Conservation (phyloP, 2,329 filamentous ascomycete genomes). For the Colletotrichum musicola region DNA sequence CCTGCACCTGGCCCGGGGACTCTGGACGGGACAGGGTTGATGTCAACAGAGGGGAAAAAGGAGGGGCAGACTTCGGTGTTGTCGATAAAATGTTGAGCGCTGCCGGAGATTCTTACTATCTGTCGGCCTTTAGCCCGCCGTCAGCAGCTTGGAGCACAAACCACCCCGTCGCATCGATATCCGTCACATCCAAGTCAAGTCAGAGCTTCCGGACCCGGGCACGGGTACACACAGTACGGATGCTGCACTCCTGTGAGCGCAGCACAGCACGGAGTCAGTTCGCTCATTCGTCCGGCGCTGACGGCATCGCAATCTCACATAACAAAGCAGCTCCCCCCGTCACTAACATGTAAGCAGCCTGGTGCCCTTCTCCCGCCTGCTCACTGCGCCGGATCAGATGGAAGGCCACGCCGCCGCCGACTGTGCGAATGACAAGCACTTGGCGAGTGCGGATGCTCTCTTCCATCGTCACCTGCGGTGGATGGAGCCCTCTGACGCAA, state of each 20-base stretch:
- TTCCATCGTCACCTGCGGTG: conserved; percentile 13
- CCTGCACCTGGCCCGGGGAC: conserved; percentile 14
- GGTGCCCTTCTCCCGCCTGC: neutral
- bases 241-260: conserved; percentile 12
- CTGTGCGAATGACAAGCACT: conserved; percentile 11
- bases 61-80: conserved; percentile 33
- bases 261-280: conserved; percentile 37
- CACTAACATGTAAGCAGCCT: conserved; percentile 17
- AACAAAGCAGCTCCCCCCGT: conserved; percentile 20
- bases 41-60: conserved; percentile 37
- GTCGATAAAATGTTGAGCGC: conserved; percentile 36
- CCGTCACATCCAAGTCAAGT: conserved; percentile 9
- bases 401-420: conserved; percentile 4
- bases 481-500: conserved; percentile 12
- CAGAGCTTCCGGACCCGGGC: conserved; percentile 28
- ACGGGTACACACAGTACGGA: neutral
- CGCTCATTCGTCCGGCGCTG: conserved; percentile 33
- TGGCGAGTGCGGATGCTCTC: neutral
- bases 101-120: conserved; percentile 32
- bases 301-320: conserved; percentile 23
- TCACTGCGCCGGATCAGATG: conserved; percentile 13
- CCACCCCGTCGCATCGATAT: conserved; percentile 3
- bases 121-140: conserved; percentile 35
- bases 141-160: neutral
- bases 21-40: conserved; percentile 35